These are phyloP conservation scores for Conticribra weissflogii DNA, from an alignment of 108 stramenopile species.

Conservation along the genomic window DNA sequence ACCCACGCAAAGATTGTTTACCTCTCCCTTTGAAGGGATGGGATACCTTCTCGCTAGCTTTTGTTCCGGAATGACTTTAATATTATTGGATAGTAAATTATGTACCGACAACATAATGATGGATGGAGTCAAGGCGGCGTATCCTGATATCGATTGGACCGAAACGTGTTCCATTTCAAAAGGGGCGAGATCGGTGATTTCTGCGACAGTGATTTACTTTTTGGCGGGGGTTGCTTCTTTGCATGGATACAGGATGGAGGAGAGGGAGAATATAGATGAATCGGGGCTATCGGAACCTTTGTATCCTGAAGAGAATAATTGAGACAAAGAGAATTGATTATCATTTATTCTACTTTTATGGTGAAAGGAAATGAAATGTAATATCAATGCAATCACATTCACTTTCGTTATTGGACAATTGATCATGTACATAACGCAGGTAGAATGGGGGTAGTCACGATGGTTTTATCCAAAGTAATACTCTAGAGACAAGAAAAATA, in stretches of 20 bases:
- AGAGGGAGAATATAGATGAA: not conserved
- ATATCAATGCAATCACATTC: too few species aligned
- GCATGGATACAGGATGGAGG: slow-evolving; percentile 2
- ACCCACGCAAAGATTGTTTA: not conserved
- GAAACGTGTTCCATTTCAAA: slow-evolving; percentile 12
- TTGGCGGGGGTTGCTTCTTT: slow-evolving; percentile 32
- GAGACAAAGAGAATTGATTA: too few species aligned
- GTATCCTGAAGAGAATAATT: not conserved
- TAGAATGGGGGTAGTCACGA: too few species aligned
- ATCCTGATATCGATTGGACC: not conserved
- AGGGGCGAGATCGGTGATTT: slow-evolving; percentile 42
- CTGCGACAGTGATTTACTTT: slow-evolving; percentile 45
- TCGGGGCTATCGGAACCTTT: not conserved
- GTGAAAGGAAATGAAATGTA: too few species aligned
- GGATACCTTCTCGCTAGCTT: slow-evolving; percentile 22
- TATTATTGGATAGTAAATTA: slow-evolving; percentile 44
- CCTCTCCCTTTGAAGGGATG: not conserved
- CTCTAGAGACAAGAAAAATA: too few species aligned
- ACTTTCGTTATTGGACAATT: too few species aligned
- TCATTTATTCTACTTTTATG: too few species aligned
- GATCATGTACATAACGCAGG: too few species aligned
- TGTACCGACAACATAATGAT: slow-evolving; percentile 35
- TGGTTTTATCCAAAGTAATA: too few species aligned
- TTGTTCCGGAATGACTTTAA: slow-evolving; percentile 45
- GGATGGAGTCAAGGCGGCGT: not conserved